phyloP scores from a whole-genome alignment of 2,329 filamentous ascomycete species.

The Colletotrichum sp. region DNA sequence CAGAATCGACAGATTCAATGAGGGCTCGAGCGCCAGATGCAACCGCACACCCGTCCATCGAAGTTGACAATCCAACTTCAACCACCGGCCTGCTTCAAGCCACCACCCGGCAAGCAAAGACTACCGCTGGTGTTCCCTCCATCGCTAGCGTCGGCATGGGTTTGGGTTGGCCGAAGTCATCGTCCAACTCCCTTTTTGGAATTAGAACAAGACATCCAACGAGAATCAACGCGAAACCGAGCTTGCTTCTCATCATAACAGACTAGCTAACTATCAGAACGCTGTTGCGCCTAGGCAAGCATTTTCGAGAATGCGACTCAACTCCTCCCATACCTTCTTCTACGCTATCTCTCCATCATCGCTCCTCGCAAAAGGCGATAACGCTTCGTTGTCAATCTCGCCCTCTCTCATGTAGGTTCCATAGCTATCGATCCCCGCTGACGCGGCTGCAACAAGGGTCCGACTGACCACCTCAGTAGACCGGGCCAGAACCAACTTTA shows the following conservation, averaged over 20 bases:
- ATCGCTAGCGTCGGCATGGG: background rate
- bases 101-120: background rate
- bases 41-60: background rate
- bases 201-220: accelerated
- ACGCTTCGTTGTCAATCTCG: background rate
- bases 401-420: background rate
- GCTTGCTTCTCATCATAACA: too few species aligned
- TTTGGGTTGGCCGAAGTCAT: background rate
- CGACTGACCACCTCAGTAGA: background rate
- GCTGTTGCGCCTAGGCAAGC: background rate
- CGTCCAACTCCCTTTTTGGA: background rate
- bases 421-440: background rate
- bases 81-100: background rate
- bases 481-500: background rate
- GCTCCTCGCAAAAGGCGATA: background rate
- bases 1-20: background rate
- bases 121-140: background rate
- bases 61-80: background rate
- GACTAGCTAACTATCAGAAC: background rate
- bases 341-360: background rate
- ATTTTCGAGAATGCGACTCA: background rate
- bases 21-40: background rate
- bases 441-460: background rate
- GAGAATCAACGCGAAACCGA: background rate
- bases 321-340: background rate